phyloP scores from a whole-genome alignment of 1,284 basidiomycete genomes.

The Cutaneotrichosporon cutaneum region DNA sequence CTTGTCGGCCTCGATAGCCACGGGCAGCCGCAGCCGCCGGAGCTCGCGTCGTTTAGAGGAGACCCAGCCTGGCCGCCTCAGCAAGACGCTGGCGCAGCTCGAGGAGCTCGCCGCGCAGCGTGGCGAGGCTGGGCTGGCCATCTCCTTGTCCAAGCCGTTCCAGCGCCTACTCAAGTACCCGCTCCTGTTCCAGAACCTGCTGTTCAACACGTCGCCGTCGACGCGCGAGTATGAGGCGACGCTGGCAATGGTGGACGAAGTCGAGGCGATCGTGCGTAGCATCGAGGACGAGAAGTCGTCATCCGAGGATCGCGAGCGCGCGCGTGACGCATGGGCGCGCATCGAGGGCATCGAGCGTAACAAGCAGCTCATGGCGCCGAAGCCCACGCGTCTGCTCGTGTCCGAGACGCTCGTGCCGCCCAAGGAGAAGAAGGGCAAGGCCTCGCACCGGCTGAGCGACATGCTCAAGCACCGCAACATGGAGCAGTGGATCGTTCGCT shows the following conservation, averaged over 20 bases:
- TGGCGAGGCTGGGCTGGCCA: slow-evolving; percentile 88
- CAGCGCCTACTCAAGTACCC: slow-evolving; percentile 96
- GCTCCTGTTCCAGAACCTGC: slow-evolving; percentile 93
- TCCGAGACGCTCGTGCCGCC: slow-evolving; percentile 61
- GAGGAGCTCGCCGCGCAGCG: slow-evolving; percentile 77
- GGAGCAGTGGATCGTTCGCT: slow-evolving; percentile 88
- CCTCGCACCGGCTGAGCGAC: slow-evolving; percentile 80
- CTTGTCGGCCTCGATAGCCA: slow-evolving; percentile 60
- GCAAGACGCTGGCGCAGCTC: slow-evolving; percentile 56
- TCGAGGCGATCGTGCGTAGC: slow-evolving; percentile 89
- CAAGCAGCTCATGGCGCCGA: slow-evolving; percentile 72
- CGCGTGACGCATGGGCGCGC: slow-evolving; percentile 87
- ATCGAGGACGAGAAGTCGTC: slow-evolving; percentile 98
- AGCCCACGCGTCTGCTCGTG: slow-evolving; percentile 79
- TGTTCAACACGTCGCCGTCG: slow-evolving; percentile 91
- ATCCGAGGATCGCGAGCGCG: slow-evolving; percentile 91
- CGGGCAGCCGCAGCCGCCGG: slow-evolving; percentile 53
- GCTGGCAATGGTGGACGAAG: slow-evolving; percentile 92
- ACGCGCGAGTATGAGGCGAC: slow-evolving; percentile 97
- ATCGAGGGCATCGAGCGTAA: slow-evolving; percentile 88
- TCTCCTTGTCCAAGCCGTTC: slow-evolving; percentile 94
- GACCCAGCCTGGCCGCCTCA: slow-evolving; percentile 23
- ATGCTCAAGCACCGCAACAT: slow-evolving; percentile 56
- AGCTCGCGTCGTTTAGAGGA: slow-evolving; percentile 25
- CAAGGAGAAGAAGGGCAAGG: slow-evolving; percentile 51